Evolutionary conservation across 176 grass and related monocot species (phyloP).

Genomic region (Oryza longistaminata): DNA sequence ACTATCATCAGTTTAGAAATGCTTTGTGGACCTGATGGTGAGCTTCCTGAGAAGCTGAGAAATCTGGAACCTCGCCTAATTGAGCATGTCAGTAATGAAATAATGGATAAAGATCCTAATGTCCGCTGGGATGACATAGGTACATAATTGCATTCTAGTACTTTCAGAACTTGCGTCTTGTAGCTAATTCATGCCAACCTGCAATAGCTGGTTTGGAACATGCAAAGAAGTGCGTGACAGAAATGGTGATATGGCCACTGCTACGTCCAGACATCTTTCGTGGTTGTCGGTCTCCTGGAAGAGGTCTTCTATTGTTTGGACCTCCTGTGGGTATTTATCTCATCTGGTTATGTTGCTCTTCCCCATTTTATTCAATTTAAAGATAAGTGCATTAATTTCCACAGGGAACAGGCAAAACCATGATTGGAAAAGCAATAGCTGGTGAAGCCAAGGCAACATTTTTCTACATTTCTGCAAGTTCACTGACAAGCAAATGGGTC

Average conservation of each 20-base stretch:
- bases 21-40: constrained; percentile 88
- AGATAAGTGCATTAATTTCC: constrained; percentile 23
- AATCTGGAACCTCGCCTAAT: constrained; percentile 95
- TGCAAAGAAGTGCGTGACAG: constrained; percentile 98
- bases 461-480: constrained; percentile 99
- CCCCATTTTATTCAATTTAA: constrained; percentile 3
- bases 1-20: constrained; percentile 70
- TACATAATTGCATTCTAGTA: constrained; percentile 40
- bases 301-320: constrained; percentile 90
- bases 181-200: constrained; percentile 45
- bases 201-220: constrained; percentile 90
- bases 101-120: constrained; percentile 99
- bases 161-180: constrained; percentile 2
- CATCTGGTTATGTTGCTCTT: neutral
- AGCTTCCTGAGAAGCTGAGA: constrained; percentile 90
- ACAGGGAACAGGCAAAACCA: constrained; percentile 96
- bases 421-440: constrained; percentile 99
- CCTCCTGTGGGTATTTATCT: constrained; percentile 79
- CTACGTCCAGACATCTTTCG: constrained; percentile 89
- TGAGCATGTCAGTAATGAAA: constrained; percentile 97
- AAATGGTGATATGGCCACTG: constrained; percentile 97
- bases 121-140: constrained; percentile 95
- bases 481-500: constrained; percentile 98
- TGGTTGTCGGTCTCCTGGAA: constrained; percentile 96
- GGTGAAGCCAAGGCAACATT: constrained; percentile 98